Evolutionary conservation across 2,329 filamentous ascomycete genomes (phyloP).

Genomic region (Cladorrhinum sp.): DNA sequence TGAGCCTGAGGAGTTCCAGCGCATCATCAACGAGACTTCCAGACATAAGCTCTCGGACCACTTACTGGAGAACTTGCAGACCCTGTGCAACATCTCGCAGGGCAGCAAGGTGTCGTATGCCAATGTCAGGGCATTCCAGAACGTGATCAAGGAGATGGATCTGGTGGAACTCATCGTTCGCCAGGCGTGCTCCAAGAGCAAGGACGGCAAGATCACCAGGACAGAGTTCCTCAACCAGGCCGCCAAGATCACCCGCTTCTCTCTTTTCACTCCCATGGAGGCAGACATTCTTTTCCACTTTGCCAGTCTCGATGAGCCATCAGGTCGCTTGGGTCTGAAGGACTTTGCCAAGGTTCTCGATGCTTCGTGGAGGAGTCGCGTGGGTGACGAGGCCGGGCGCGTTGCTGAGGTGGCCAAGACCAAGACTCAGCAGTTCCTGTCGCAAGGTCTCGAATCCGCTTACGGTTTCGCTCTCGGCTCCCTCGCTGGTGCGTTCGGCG

Average conservation of each 20-base stretch:
- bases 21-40: constrained; percentile 90
- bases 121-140: constrained; percentile 96
- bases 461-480: constrained; percentile 92
- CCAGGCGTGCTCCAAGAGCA: constrained; percentile 77
- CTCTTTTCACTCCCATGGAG: constrained; percentile 96
- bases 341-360: constrained; percentile 97
- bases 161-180: constrained; percentile 90
- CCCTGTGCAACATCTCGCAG: constrained; percentile 89
- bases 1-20: constrained; percentile 90
- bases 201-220: constrained; percentile 89
- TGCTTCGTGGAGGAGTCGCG: constrained; percentile 75
- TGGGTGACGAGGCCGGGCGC: constrained; percentile 40
- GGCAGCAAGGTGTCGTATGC: constrained; percentile 96
- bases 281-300: constrained; percentile 99
- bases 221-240: constrained; percentile 95
- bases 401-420: constrained; percentile 48
- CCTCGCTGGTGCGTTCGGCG: constrained; percentile 91
- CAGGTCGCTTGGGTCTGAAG: constrained; percentile 73
- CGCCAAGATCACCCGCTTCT: constrained; percentile 85
- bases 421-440: constrained; percentile 55
- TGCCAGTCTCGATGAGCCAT: constrained; percentile 85
- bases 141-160: constrained; percentile 97
- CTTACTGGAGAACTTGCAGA: constrained; percentile 83
- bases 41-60: constrained; percentile 97
- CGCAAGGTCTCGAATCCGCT: constrained; percentile 68